phyloP scores from a whole-genome alignment of 495 filamentous ascomycete genomes.

The Hypomontagnella monticulosa region DNA sequence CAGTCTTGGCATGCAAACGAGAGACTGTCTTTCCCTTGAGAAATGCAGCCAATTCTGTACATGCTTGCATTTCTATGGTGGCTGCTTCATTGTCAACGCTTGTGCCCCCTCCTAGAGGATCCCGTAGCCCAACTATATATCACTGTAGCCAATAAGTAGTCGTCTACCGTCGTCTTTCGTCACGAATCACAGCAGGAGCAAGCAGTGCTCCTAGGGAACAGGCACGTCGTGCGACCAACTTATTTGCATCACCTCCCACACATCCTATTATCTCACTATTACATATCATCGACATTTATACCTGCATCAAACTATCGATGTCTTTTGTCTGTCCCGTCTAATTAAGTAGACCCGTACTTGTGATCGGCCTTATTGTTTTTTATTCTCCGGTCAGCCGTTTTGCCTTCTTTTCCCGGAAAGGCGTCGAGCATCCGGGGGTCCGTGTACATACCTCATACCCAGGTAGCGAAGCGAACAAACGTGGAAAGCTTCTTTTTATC shows the following conservation, averaged over 20 bases:
- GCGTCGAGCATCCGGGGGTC: not conserved
- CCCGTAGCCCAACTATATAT: conserved; percentile 29
- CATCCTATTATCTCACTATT: conserved; percentile 18
- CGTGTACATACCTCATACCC: no score
- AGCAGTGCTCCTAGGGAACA: conserved; percentile 36
- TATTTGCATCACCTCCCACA: conserved; percentile 19
- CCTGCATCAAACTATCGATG: conserved; percentile 13
- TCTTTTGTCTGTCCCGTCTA: conserved; percentile 33
- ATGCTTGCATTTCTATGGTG: conserved; percentile 21
- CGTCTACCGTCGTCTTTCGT: conserved; percentile 21
- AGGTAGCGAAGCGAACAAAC: conserved; percentile 28
- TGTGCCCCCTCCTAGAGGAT: conserved; percentile 16
- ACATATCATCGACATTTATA: conserved; percentile 22
- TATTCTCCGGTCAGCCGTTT: conserved; percentile 32
- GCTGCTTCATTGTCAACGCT: conserved; percentile 29
- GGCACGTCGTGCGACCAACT: conserved; percentile 34
- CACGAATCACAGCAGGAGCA: conserved; percentile 35
- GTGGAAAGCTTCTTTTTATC: conserved; percentile 20
- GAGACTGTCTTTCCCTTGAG: conserved; percentile 8
- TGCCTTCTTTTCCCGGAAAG: conserved; percentile 12
- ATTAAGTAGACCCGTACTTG: conserved; percentile 10
- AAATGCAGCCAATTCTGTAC: conserved; percentile 23
- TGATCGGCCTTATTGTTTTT: conserved; percentile 19
- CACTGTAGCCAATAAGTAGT: conserved; percentile 20
- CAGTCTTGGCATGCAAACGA: not conserved